Conservation (phyloP, 2,329 filamentous ascomycete species). For the Aspergillus unguis region DNA sequence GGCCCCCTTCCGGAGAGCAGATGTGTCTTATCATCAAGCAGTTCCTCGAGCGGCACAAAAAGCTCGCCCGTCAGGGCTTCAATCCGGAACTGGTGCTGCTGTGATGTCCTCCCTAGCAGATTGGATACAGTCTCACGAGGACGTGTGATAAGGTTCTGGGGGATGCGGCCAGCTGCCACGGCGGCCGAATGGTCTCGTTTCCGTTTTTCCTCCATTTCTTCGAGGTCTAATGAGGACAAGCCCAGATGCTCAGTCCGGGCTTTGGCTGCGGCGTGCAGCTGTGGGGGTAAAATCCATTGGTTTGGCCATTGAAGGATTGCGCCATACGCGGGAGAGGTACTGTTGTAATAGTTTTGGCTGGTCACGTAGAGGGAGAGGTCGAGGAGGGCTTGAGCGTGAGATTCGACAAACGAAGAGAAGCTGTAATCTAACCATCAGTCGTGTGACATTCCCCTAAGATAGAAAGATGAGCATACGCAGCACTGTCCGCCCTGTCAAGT, state of each 20-base stretch:
- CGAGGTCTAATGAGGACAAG: slow-evolving; percentile 64
- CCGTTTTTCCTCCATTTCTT: slow-evolving; percentile 44
- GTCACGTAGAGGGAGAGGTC: slow-evolving; percentile 89
- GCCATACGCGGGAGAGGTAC: slow-evolving; percentile 78
- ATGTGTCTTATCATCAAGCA: slow-evolving; percentile 56
- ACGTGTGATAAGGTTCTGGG: slow-evolving; percentile 52
- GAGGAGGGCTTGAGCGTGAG: slow-evolving; percentile 71
- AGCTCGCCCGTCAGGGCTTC: slow-evolving; percentile 69
- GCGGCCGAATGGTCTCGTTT: slow-evolving; percentile 38
- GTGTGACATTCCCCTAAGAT: slow-evolving; percentile 3
- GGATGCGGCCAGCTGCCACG: slow-evolving; percentile 39
- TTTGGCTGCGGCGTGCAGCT: slow-evolving; percentile 67
- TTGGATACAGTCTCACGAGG: slow-evolving; percentile 59
- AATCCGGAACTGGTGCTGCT: slow-evolving; percentile 70
- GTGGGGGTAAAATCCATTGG: slow-evolving; percentile 79
- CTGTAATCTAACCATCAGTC: slow-evolving; percentile 20
- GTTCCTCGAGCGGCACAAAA: slow-evolving; percentile 65
- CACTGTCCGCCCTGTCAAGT: slow-evolving; percentile 47
- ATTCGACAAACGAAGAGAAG: slow-evolving; percentile 66
- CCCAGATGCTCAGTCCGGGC: slow-evolving; percentile 67
- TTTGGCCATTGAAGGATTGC: slow-evolving; percentile 77
- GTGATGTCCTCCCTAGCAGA: slow-evolving; percentile 64
- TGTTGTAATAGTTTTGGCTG: slow-evolving; percentile 75
- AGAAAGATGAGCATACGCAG: slow-evolving; percentile 40
- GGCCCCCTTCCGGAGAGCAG: slow-evolving; percentile 52